Evolutionary conservation across 371 early-diverging fungal species (phyloP), one percentile per base, ranked within the genome.

Genomic region (Ordospora pajunii): DNA sequence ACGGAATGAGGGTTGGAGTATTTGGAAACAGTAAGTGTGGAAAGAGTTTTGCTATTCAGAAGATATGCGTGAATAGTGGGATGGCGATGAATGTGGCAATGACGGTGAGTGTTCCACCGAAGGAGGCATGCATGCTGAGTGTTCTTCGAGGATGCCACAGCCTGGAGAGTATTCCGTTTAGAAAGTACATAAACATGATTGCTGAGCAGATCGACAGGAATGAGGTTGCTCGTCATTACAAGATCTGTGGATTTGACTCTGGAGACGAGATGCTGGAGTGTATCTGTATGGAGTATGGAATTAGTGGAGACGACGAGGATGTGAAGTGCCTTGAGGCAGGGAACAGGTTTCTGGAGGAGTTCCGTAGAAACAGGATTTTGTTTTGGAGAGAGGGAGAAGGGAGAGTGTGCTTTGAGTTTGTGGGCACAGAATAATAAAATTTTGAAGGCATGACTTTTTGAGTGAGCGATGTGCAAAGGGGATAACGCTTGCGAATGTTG

Each of bases 21-120:
- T 65, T 73, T 73, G 73, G 73, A 17, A 45, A 73, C 19, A 12
- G 23, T 5, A 27, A 37, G 11, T 48, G 22, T 65, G 73, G 73
- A 14, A 73, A 73, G 51, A 58, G 46, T 48, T 73, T 48, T 63
- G 66, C 32, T 64, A 25, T 64, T 46, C 22, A 48, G 49, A 43
- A 40, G 3, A 58, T 58, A 37, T 25, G 37, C 5, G 32, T 11
- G 6, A 19, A 12, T 37, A 12, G 27, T 14, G 58, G 37, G 32
- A 19, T n/a, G 7, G 32, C 17, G 3, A 27, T 40, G 40, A 58
- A 25, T 5, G 27, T 17, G 11, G 10, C 14, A 1, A 37, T 58
- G 10, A 32, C 32, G 5, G 58, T 37, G 14, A 37, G 37, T 37
- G 58, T 58, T 14, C 58, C 58, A 4, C 58, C 37, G 19, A 58